Base-by-base conservation (phyloP, 2,329 filamentous ascomycete genomes). In the Dothistroma septosporum region DNA sequence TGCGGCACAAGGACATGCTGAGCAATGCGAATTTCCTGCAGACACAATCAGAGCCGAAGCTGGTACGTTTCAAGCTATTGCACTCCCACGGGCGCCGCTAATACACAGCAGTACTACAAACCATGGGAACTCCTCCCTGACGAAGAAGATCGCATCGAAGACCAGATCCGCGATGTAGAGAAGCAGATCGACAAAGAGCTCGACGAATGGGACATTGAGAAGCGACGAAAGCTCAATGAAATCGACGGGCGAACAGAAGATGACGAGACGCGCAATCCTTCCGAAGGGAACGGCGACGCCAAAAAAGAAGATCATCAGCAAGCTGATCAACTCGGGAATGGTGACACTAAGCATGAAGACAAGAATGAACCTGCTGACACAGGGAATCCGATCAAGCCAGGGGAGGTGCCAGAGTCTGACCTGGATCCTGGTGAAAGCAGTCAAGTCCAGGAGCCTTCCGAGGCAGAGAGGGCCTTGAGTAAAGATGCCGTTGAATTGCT, bases 91-190 rank as follows among this genome's bases (percentile, higher is more conserved):
- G 21, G 9, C 22, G 2, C 12, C 6, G 19, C 47, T 50, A 50
- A 50, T 2, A 35, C 16, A 21, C 31, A 31, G 47, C 65, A 96
- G 91, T 93, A 89, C 74, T 97, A 94, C 75, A 87, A 88, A 50
- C 93, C 93, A 0, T 95, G 89, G 88, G 86, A 91, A 68, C 80
- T 90, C 59, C 85, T 85, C 33, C 74, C 79, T 5, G 81, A 84
- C 49, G 88, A 97, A 73, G 85, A 92, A 74, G 83, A 85, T 5
- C 80, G 76, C 11, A 90, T 97, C 71, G 82, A 87, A 50, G 78
- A 82, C 4, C 92, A 96, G 74, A 80, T 91, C 31, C 79, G 82
- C 52, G 84, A 88, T 56, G 84, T 83, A 16, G 83, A 91, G 73
- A 80, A 78, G 1, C 79, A 74, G 7, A 85, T 95, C 65, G 81